Percentiles rank a stretch among this genome's conserved stretches.
Evolutionary conservation across 2,329 filamentous ascomycete species (phyloP).

Genomic region (Penicillium sumatraense): DNA sequence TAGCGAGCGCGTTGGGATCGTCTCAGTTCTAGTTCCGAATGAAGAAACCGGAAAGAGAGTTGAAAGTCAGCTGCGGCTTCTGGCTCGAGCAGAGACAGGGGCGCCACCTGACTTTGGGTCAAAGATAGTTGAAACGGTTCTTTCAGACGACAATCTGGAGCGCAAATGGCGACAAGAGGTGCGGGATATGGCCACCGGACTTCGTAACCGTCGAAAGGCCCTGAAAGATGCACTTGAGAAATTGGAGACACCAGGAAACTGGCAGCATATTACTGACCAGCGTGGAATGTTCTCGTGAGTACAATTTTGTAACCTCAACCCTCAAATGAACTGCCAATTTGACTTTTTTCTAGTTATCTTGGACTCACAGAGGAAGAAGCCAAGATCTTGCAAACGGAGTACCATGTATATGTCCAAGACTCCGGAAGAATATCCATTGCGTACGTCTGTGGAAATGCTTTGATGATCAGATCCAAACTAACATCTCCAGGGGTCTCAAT

Average conservation of each 20-base stretch:
- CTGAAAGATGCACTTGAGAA: constrained; percentile 11
- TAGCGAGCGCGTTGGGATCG: constrained; percentile 19
- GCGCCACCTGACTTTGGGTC: constrained; percentile 19
- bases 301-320: background rate
- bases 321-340: background rate
- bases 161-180: constrained; percentile 18
- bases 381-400: constrained; percentile 8
- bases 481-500: constrained; percentile 17
- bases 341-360: constrained; percentile 16
- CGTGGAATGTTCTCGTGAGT: constrained; percentile 24
- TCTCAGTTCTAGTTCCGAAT: constrained; percentile 12
- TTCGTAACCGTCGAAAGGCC: constrained; percentile 7
- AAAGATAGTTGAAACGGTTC: constrained; percentile 14
- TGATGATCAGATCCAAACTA: background rate
- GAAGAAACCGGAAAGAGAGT: constrained; percentile 11
- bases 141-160: constrained; percentile 8
- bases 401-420: constrained; percentile 21
- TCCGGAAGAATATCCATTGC: constrained; percentile 21
- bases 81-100: constrained; percentile 14
- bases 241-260: constrained; percentile 18
- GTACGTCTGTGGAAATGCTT: background rate
- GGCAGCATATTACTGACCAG: constrained; percentile 19
- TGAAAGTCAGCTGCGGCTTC: constrained; percentile 7
- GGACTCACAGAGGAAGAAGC: constrained; percentile 17
- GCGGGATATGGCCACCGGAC: constrained; percentile 11